Conservation (phyloP, 495 filamentous ascomycete genomes). For the Podospora tetraspora region DNA sequence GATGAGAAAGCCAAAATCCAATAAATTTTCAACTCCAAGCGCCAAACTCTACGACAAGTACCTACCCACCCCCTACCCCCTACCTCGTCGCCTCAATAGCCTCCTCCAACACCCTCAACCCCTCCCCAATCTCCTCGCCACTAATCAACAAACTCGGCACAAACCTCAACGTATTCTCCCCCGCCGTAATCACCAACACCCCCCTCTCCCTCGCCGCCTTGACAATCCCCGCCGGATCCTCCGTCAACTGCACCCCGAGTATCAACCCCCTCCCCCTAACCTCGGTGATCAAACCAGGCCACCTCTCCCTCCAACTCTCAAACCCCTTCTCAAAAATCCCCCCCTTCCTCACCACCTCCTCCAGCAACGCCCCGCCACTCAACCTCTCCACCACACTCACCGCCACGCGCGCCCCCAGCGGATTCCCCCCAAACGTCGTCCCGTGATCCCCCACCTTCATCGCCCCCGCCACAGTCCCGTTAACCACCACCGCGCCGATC, state of each 20-base stretch:
- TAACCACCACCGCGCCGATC: slow-evolving; percentile 86
- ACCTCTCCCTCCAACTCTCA: slow-evolving; percentile 55
- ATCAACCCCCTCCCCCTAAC: slow-evolving; percentile 80
- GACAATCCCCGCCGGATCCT: slow-evolving; percentile 65
- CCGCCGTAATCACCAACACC: slow-evolving; percentile 83
- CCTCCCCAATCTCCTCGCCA: slow-evolving; percentile 68
- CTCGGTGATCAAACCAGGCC: slow-evolving; percentile 68
- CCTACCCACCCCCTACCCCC: neutral
- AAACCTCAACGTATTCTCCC: slow-evolving; percentile 81
- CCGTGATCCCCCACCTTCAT: slow-evolving; percentile 93
- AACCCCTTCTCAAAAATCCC: slow-evolving; percentile 61
- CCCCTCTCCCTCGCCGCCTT: slow-evolving; percentile 84
- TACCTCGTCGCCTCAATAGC: slow-evolving; percentile 51
- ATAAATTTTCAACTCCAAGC: neutral
- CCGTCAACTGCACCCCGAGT: slow-evolving; percentile 72
- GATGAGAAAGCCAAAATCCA: neutral
- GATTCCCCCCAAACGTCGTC: slow-evolving; percentile 96
- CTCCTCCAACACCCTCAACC: slow-evolving; percentile 68
- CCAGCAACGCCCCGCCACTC: slow-evolving; percentile 56
- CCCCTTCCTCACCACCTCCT: slow-evolving; percentile 58
- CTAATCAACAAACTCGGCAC: slow-evolving; percentile 77
- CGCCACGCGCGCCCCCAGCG: slow-evolving; percentile 69
- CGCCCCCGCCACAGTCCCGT: slow-evolving; percentile 65
- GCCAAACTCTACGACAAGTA: neutral
- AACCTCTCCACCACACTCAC: slow-evolving; percentile 77